A percentile compares a stretch with the other conserved stretches of the same genome.
Evolutionary conservation across 1,284 basidiomycete genomes (phyloP).

Genomic region (Pulveroboletus sp.): DNA sequence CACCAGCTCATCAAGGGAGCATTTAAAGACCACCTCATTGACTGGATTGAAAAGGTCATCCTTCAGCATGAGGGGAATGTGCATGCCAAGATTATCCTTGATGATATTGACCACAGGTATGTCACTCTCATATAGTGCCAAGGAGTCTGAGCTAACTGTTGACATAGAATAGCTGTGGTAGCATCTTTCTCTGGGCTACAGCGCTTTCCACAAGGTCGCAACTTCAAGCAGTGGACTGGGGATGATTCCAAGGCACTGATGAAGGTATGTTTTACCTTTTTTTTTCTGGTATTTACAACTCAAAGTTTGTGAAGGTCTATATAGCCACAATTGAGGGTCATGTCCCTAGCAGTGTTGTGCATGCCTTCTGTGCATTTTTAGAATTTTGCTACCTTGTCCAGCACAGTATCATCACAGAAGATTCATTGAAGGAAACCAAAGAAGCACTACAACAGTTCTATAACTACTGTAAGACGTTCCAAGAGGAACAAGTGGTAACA

Average conservation of each 20-base stretch:
- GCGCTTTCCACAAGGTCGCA: background rate
- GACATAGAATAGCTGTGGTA: background rate
- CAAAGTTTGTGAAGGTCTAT: background rate
- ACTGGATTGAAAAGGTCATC: background rate
- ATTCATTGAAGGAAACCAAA: background rate
- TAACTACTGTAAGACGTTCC: background rate
- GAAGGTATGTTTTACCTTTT: background rate
- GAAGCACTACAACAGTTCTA: background rate
- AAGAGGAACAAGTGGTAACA: background rate
- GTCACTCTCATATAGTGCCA: too few relatives aligned
- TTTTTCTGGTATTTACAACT: too few relatives aligned
- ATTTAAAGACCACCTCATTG: background rate
- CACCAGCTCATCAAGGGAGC: background rate
- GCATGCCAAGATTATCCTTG: background rate
- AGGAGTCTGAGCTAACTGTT: too few relatives aligned
- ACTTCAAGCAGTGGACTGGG: slow-evolving; percentile 1
- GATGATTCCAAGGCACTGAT: background rate
- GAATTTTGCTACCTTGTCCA: background rate
- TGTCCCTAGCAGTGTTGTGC: background rate
- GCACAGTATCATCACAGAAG: background rate
- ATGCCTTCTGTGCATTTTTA: background rate
- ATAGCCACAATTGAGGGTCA: background rate
- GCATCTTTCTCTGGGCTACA: background rate
- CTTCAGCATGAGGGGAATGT: background rate
- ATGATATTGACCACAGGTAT: background rate